phyloP scores from a whole-genome alignment of 495 filamentous ascomycete species.

The Lophium mytilinum region DNA sequence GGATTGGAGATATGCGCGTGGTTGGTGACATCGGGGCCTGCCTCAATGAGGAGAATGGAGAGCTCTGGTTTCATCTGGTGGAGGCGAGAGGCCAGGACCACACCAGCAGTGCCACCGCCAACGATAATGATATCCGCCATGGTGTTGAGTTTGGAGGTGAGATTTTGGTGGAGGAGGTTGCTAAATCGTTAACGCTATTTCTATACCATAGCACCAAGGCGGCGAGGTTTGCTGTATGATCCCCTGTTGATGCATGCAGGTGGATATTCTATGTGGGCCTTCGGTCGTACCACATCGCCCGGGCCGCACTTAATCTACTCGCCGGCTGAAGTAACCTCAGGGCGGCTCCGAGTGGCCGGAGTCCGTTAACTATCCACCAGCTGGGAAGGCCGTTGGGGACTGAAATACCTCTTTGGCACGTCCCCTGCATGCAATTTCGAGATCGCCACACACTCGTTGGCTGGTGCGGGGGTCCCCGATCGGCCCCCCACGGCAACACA shows the following conservation, averaged over 20 bases:
- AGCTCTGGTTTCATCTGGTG: conserved; percentile 17
- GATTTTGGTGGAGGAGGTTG: neutral
- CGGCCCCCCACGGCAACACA: no score
- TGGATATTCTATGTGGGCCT: neutral
- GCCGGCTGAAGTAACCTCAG: neutral
- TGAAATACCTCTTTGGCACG: no score
- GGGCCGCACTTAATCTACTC: neutral
- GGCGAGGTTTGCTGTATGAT: no score
- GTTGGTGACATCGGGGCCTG: conserved; percentile 22
- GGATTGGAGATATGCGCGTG: conserved; percentile 17
- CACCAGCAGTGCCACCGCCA: conserved; percentile 19
- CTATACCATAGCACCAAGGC: neutral
- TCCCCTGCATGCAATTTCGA: no score
- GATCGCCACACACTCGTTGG: no score
- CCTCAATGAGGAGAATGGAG: conserved; percentile 29
- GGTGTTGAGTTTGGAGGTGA: neutral
- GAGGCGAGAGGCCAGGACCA: conserved; percentile 36
- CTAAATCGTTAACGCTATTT: neutral
- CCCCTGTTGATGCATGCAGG: no score
- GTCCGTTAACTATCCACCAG: neutral
- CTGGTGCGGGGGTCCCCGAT: no score
- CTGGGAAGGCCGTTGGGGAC: no score
- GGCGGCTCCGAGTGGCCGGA: neutral
- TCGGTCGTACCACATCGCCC: neutral
- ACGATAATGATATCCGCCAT: conserved; percentile 33